Evolutionary conservation across 805 yeast species (phyloP).

Genomic region (Starmera dryadoides): DNA sequence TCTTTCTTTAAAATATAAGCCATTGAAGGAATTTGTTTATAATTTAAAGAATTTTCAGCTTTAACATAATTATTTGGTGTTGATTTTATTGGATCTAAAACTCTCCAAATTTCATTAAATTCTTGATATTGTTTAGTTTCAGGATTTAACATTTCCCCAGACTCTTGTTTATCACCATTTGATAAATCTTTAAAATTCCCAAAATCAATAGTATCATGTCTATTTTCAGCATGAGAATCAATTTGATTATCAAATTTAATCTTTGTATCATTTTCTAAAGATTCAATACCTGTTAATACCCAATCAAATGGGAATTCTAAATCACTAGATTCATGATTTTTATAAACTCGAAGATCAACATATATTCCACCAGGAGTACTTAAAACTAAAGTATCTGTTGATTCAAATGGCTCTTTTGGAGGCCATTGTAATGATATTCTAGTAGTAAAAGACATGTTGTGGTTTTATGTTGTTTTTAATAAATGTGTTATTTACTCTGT

Average conservation of each 20-base stretch:
- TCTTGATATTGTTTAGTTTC: constrained; percentile 32
- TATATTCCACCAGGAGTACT: not conserved
- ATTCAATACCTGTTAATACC: not conserved
- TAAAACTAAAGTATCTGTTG: not conserved
- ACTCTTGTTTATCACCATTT: constrained; percentile 38
- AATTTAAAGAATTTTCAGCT: constrained; percentile 38
- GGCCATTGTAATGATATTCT: constrained; percentile 5
- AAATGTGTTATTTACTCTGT: too few relatives aligned
- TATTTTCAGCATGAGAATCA: not conserved
- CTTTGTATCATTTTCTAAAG: not conserved
- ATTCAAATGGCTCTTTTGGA: constrained; percentile 2
- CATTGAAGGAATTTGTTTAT: constrained; percentile 15
- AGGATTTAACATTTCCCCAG: constrained; percentile 43
- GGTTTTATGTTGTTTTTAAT: too few relatives aligned
- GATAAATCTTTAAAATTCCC: constrained; percentile 13
- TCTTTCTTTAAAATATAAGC: constrained; percentile 1
- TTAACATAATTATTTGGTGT: constrained; percentile 21
- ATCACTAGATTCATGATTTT: not conserved
- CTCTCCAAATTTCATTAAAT: constrained; percentile 50
- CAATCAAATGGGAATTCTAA: not conserved
- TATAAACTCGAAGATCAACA: not conserved
- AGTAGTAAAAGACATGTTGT: constrained; percentile 1
- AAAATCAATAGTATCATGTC: not conserved
- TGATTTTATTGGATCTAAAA: constrained; percentile 31
- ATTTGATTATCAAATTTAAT: not conserved